Percentiles rank a stretch among this genome's conserved stretches.
phyloP scores from a whole-genome alignment of 495 filamentous ascomycete genomes.

The Letharia lupina region DNA sequence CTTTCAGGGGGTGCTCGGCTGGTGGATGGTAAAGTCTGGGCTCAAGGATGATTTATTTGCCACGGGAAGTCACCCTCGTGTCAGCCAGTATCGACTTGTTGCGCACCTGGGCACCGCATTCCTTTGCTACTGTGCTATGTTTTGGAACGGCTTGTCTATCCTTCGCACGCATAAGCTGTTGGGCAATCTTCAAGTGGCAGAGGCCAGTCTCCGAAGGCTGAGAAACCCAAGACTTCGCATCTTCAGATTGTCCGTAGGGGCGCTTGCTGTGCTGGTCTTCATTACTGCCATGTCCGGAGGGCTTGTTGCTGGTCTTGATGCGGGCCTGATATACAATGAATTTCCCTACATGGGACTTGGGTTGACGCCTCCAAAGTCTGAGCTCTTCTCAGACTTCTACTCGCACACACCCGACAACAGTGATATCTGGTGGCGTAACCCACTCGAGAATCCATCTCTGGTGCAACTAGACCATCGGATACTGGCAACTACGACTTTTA shows the following conservation, averaged over 20 bases:
- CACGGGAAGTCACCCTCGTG: conserved; percentile 79
- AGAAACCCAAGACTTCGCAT: conserved; percentile 54
- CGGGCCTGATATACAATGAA: conserved; percentile 95
- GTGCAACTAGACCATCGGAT: conserved; percentile 96
- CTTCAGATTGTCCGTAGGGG: conserved; percentile 65
- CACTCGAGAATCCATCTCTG: conserved; percentile 89
- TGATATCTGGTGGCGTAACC: conserved; percentile 92
- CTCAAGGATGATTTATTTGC: conserved; percentile 91
- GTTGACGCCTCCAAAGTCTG: conserved; percentile 66
- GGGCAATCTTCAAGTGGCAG: conserved; percentile 48
- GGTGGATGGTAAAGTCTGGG: conserved; percentile 99
- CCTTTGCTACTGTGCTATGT: conserved; percentile 83
- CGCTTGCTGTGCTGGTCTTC: conserved; percentile 72
- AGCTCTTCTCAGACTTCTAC: conserved; percentile 82
- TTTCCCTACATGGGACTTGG: conserved; percentile 91
- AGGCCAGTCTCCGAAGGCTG: conserved; percentile 49
- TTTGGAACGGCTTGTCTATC: conserved; percentile 82
- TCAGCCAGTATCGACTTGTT: conserved; percentile 87
- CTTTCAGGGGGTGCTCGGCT: conserved; percentile 90
- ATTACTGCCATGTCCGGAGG: conserved; percentile 86
- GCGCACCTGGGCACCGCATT: conserved; percentile 87
- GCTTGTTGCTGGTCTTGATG: conserved; percentile 89
- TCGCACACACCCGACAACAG: conserved; percentile 62
- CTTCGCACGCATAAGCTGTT: conserved; percentile 65
- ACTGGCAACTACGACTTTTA: conserved; percentile 81